Base-by-base conservation (phyloP, 2,329 filamentous ascomycete genomes). In the Torrubiella hemipterigena region DNA sequence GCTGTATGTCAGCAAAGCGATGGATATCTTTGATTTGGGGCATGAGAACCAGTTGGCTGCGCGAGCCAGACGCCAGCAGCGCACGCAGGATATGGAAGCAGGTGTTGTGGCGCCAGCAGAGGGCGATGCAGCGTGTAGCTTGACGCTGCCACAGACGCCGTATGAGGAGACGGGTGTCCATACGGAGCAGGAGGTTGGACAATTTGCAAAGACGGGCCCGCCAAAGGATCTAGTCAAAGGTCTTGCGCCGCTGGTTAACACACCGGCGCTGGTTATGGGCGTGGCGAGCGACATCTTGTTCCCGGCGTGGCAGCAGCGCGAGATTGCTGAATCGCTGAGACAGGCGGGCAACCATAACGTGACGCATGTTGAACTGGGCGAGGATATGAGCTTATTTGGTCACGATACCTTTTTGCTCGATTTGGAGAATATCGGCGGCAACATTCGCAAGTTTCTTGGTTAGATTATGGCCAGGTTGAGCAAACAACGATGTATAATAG, bases 401-500 rank as follows among this genome's bases (percentile, higher is more conserved):
- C 91, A 98, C 49, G 91, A 98, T 51, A 96, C 89, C 1, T 98
- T 98, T 52, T 56, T 98, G 48, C 61, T 98, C 26, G 91, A 98
- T 56, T 58, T 96, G 35, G 77, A 94, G 59, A 81, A 94, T 44
- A 84, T 98, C 30, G 91, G 91, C 4, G 86, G 85, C 0, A 82
- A 77, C 30, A 61, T 98, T 28, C 77, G 75, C 45, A 70, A 70
- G 44, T 98, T 98, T 54, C 54, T 98, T 43, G 70, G 68, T 1
- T 89, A 38, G 47, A 18, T 20, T 7, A 27, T 18, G 13, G 18
- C 15, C 8, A 13, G 13, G 14, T 13, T 18, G 12, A 10, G 11
- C 15, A 10, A 27, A 10, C 18, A 8, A n/a, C n/a, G 18, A 3
- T 12, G 27, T 17, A 10, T 10, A 22, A n/a, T 20, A 29, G 10